Evolutionary conservation across 371 early-diverging fungal species (phyloP), one percentile per base, ranked within the genome.

Genomic region (Actinomucor elegans): DNA sequence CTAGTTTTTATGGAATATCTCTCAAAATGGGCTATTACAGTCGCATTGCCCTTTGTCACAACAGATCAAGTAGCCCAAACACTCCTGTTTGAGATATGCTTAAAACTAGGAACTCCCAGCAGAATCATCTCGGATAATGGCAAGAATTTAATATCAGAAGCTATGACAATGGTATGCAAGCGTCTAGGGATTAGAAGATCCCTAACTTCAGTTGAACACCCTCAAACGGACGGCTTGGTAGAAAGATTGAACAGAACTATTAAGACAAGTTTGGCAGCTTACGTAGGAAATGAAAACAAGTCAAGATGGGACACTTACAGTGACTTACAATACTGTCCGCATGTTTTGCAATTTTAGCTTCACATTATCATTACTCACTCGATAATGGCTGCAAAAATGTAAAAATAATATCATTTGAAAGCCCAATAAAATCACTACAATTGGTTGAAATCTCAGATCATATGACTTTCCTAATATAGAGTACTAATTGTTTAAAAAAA

Each of bases 1-100:
- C 17, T 64, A 20, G 59, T 64, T 0, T 28, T 61, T 8, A 53
- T 52, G 48, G 59, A 64, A 32, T 59, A 68, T 20, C 34, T 63
- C 0, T 54, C 55, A 1, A 55, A 55, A 28, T 66, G 57, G 56
- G 36, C 26, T 0, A 21, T 62, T 10, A 47, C 59, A 1, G 55
- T 32, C 0, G 43, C 63, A 4, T 4, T 67, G 6, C 46, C 44
- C 6, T 4, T 17, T 1, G 48, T 46, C 18, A 47, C 48, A n/a
- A 34, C 46, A 5, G 36, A 57, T n/a, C 5, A 14, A 1, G n/a
- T 54, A 1, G 50, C 32, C 5, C 34, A 44, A 23, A 28, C 26
- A 2, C 8, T 45, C 2, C 24, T 60, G 1, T 53, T 31, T 38
- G 27, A 42, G 8, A 27, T 59, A 4, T 38, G 37, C 1, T 17